These are phyloP conservation scores for Neurospora tetrasperma DNA, from an alignment of 495 filamentous ascomycete species.

Conservation along the genomic window DNA sequence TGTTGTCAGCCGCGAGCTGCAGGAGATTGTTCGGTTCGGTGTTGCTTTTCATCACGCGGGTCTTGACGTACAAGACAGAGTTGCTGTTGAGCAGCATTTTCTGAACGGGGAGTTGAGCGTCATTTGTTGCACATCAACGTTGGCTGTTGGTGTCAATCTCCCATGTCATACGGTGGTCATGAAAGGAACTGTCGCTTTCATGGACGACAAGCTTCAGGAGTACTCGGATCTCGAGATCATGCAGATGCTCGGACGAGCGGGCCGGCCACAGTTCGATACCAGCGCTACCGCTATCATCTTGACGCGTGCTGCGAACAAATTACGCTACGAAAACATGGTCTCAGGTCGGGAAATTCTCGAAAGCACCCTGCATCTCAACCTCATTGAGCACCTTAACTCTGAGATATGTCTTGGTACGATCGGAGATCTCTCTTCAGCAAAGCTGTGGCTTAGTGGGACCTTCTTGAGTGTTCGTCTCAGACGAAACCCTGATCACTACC, in stretches of 20 bases:
- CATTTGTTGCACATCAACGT: slow-evolving; percentile 91
- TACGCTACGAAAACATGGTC: slow-evolving; percentile 72
- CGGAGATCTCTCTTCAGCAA: slow-evolving; percentile 56
- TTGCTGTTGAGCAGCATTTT: slow-evolving; percentile 60
- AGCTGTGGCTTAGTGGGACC: slow-evolving; percentile 73
- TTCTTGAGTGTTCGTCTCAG: slow-evolving; percentile 79
- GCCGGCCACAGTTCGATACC: slow-evolving; percentile 85
- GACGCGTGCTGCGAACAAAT: slow-evolving; percentile 57
- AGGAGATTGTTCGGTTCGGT: slow-evolving; percentile 53
- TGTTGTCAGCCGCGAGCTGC: slow-evolving; percentile 52
- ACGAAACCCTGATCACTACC: slow-evolving; percentile 71
- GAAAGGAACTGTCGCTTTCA: slow-evolving; percentile 75
- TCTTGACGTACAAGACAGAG: slow-evolving; percentile 60
- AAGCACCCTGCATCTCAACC: slow-evolving; percentile 75
- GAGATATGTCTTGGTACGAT: slow-evolving; percentile 85
- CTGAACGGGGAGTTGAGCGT: slow-evolving; percentile 68
- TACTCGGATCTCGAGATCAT: slow-evolving; percentile 91
- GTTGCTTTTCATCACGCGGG: slow-evolving; percentile 95
- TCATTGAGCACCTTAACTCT: slow-evolving; percentile 90
- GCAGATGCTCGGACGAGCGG: slow-evolving; percentile 96
- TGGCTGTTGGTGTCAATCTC: slow-evolving; percentile 89
- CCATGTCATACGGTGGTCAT: slow-evolving; percentile 89
- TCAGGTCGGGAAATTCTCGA: slow-evolving; percentile 77
- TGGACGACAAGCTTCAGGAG: slow-evolving; percentile 53
- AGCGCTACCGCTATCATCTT: slow-evolving; percentile 81